Evolutionary conservation across 192 early-diverging fungal species (phyloP), one percentile per base, ranked within the genome.

Genomic region (Coemansia sp.): DNA sequence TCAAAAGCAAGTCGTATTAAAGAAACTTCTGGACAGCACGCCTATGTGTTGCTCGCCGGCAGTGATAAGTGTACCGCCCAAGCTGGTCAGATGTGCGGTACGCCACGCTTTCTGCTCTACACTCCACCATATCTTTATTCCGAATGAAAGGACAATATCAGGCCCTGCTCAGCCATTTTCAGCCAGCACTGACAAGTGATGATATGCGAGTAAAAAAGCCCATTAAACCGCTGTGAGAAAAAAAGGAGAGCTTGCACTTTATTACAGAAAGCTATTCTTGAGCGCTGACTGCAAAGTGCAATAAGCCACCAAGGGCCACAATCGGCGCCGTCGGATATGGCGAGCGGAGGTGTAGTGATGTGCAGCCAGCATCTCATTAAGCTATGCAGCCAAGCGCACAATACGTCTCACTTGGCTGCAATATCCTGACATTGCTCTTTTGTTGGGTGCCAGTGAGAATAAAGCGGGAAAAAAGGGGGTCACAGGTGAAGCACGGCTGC

Each of bases 381-480:
- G 24, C 50, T 52, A 29, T 29, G 50, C 50, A 29, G 50, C 50
- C 50, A 52, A 29, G 50, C 10, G 12, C 24, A 52, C 50, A 52
- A 52, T 52, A 52, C 50, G 22, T n/a, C 50, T 4, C 50, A 38
- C 37, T 38, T 38, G 37, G 10, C 37, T 38, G 37, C 37, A 29
- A 12, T 52, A 24, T 52, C 50, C 45, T 47, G 45, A 47, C 45
- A 47, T 47, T 20, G 43, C 45, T 5, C n/a, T 18, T 20, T 9
- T 20, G 18, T 1, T 20, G 11, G 45, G 40, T 50, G 30, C 13
- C 62, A 37, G 27, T 30, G 45, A 61, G 40, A 62, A 12, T 35
- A 30, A 64, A 16, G 44, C 27, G n/a, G 34, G 53, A 65, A 13
- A 32, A 65, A 64, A 13, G 34, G n/a, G 63, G 13, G 45, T 47